phyloP scores from a whole-genome alignment of 768 basidiomycete genomes.

The Candolleomyces aberdarensis region DNA sequence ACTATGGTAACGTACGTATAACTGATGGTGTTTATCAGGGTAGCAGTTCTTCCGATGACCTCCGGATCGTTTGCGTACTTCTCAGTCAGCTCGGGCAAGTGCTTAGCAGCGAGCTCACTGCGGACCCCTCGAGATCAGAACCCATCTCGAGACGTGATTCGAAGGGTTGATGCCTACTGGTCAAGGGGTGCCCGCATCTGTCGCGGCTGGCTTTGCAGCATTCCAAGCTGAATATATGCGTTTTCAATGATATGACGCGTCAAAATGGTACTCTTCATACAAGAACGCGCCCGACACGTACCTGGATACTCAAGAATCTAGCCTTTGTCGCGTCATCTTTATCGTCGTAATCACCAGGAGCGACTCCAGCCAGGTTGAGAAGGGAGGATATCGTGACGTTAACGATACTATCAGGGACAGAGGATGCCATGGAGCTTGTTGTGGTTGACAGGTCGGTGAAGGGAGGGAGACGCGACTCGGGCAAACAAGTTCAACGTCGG shows the following conservation, averaged over 20 bases:
- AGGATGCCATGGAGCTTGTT: not conserved
- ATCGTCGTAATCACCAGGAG: not conserved
- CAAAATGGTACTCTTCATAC: not conserved
- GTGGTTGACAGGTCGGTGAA: not conserved
- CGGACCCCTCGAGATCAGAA: not conserved
- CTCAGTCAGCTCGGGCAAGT: conserved; percentile 30
- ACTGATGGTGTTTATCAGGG: conserved; percentile 30
- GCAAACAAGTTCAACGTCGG: no score
- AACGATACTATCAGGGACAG: not conserved
- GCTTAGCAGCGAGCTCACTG: conserved; percentile 36
- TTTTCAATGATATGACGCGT: not conserved
- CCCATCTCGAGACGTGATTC: not conserved
- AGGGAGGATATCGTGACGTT: not conserved
- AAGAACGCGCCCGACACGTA: not conserved
- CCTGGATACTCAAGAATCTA: not conserved
- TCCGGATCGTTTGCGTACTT: conserved; percentile 23
- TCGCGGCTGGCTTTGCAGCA: conserved; percentile 22
- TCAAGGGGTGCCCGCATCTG: conserved; percentile 15
- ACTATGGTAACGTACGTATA: conserved; percentile 27
- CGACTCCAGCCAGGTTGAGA: not conserved
- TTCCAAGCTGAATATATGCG: conserved; percentile 20
- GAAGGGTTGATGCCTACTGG: not conserved
- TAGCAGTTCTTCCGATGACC: conserved; percentile 20
- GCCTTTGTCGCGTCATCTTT: not conserved
- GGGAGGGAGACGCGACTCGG: not conserved